Evolutionary conservation across 2,329 filamentous ascomycete genomes (phyloP), one percentile per base, ranked within the genome.

Genomic region (Fusarium clavum): DNA sequence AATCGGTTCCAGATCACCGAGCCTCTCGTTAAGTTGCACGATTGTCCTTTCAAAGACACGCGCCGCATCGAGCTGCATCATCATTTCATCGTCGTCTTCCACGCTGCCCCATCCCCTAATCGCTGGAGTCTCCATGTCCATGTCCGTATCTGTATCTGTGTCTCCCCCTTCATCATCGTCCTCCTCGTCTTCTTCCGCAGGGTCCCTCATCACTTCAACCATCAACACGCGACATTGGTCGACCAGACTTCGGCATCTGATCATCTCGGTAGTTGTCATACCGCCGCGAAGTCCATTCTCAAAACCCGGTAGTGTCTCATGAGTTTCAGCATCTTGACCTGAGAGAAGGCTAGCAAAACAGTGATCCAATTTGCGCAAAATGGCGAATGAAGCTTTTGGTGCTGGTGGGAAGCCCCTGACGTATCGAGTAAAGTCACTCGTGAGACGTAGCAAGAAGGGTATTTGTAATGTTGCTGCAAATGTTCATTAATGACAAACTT

Each of bases 11-110:
- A 70, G 40, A 30, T 70, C 67, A 11, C 82, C 16, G 87, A 96
- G 79, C 13, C 87, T 84, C 74, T 91, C 89, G 1, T 92, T 93
- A 16, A 97, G 80, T 75, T 92, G 86, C 41, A 93, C 86, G 70
- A 97, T 87, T 0, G 93, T 96, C 73, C 87, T 87, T 78, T 96
- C 92, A 80, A 96, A 97, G 3, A 97, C 90, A 68, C 86, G 86
- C 1, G 90, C 92, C 52, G 92, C 88, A 69, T 92, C 90, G 85
- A 94, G 89, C 69, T 92, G 86, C 71, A 88, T 76, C 34, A 85
- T 83, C 40, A 85, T 83, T 52, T 83, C 82, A 8, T 84, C 82
- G 6, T 83, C 81, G 38, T 85, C 82, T 9, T 76, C 79, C 3
- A 79, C 79, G 9, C 65, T 29, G n/a, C 83, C 81, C 29, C 75